phyloP scores from a whole-genome alignment of 2,329 filamentous ascomycete species.

The Colletotrichum chrysophilum region DNA sequence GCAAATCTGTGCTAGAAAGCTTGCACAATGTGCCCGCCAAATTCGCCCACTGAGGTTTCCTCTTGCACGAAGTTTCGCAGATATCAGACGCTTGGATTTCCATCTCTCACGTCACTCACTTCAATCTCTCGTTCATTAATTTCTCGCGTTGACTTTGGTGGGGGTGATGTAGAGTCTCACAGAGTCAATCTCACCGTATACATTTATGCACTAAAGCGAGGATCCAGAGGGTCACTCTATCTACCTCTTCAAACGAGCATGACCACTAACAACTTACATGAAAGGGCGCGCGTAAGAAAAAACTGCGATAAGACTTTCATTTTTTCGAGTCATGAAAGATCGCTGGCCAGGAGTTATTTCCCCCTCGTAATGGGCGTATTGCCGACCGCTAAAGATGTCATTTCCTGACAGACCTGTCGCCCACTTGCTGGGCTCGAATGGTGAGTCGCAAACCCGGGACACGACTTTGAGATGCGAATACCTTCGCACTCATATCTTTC shows the following conservation, averaged over 20 bases:
- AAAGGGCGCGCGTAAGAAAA: not conserved
- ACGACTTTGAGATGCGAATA: not conserved
- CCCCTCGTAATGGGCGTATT: conserved; percentile 9
- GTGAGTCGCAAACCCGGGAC: conserved; percentile 37
- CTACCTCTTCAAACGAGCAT: not conserved
- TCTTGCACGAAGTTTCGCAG: not conserved
- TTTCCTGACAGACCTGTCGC: conserved; percentile 56
- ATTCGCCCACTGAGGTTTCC: not conserved
- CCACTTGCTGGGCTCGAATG: conserved; percentile 64
- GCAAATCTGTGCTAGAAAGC: accelerated
- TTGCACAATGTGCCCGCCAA: not conserved
- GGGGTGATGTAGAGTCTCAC: not conserved
- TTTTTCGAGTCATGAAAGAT: not conserved
- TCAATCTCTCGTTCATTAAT: not conserved
- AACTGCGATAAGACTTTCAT: not conserved
- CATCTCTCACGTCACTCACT: not conserved
- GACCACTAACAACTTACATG: not conserved
- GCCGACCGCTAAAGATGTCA: conserved; percentile 37
- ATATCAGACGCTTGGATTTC: not conserved
- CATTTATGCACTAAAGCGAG: conserved; percentile 17
- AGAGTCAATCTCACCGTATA: not conserved
- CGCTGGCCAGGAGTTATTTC: not conserved
- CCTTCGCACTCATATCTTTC: not conserved
- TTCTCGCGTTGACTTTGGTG: not conserved
- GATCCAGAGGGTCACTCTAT: not conserved